Evolutionary conservation across 441 rosid species (phyloP).

Genomic region (Theobroma grandiflorum): DNA sequence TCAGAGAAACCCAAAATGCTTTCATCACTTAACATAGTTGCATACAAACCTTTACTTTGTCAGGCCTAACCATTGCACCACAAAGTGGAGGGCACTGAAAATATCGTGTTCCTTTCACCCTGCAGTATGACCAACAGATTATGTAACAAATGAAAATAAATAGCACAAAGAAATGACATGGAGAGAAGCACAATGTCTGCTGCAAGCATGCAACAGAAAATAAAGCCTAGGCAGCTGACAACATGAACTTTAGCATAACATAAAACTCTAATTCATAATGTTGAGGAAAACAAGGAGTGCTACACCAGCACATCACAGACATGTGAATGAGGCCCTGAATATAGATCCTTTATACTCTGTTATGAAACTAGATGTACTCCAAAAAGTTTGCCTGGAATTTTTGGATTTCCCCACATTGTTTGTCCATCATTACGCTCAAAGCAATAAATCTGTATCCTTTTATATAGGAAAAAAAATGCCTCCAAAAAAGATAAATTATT

Average conservation of each 20-base stretch:
- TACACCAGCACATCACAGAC: not conserved
- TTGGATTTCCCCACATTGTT: not conserved
- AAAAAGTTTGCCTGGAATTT: not conserved
- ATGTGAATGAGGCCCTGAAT: not conserved
- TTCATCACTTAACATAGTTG: conserved; percentile 4
- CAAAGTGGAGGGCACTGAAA: conserved; percentile 68
- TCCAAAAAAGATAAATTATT: not conserved
- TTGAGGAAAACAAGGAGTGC: not conserved
- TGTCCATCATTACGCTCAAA: not conserved
- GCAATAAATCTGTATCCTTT: not conserved
- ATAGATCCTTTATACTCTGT: not conserved
- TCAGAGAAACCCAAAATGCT: not conserved
- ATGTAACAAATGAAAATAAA: not conserved
- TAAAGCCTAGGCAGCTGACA: not conserved
- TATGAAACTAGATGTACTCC: not conserved
- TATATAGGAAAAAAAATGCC: not conserved
- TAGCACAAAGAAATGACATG: not conserved
- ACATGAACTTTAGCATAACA: not conserved
- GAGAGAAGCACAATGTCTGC: conserved; percentile 8
- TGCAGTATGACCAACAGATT: conserved; percentile 32
- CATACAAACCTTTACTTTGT: conserved; percentile 68
- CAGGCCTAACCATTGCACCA: conserved; percentile 74
- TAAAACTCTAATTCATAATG: not conserved
- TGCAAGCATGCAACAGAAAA: not conserved
- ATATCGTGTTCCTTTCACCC: conserved; percentile 72